Base-by-base conservation (phyloP, 208 protist genomes). In the Crithidia thermophila region DNA sequence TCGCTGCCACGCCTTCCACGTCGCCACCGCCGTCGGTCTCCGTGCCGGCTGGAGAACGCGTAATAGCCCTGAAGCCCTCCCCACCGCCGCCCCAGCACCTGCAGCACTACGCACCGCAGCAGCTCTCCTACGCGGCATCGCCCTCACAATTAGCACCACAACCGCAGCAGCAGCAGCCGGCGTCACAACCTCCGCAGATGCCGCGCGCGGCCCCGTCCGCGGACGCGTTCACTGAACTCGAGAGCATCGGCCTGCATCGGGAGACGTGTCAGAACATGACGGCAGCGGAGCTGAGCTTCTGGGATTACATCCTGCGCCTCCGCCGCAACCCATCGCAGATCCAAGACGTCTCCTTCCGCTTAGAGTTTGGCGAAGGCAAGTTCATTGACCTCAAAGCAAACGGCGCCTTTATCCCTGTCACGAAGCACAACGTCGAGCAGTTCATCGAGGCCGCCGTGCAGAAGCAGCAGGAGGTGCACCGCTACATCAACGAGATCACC, bases 401-500 rank as follows among this genome's bases (percentile, higher is more conserved):
- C 40, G 77, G 65, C 18, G 45, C 59, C 30, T 69, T 64, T 16
- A 64, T 79, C 8, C 47, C 62, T 2, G 69, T 87, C 23, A 74
- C 67, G 14, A 69, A 69, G 47, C 28, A 70, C 31, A 87, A 87
- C 74, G 52, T 81, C 14, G 58, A 67, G 25, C 46, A 79, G 40
- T 87, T 87, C 45, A 66, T 75, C 39, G 60, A 50, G 33, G 42
- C 58, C 4, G 64, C 67, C 1, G 59, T 76, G 52, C n/a, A 36
- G 34, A 50, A 63, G 36, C 74, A 74, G 9, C 51, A 75, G 9
- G 66, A 77, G 34, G 69, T 85, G 34, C 69, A 77, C 37, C 51
- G 23, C 23, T 66, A 68, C 52, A 76, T 81, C 21, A 76, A 74
- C 45, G 66, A 69, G 23, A 59, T 71, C 28, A 49, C 55, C 42